phyloP scores from a whole-genome alignment of 208 protist species.

The Leishmania braziliensis region DNA sequence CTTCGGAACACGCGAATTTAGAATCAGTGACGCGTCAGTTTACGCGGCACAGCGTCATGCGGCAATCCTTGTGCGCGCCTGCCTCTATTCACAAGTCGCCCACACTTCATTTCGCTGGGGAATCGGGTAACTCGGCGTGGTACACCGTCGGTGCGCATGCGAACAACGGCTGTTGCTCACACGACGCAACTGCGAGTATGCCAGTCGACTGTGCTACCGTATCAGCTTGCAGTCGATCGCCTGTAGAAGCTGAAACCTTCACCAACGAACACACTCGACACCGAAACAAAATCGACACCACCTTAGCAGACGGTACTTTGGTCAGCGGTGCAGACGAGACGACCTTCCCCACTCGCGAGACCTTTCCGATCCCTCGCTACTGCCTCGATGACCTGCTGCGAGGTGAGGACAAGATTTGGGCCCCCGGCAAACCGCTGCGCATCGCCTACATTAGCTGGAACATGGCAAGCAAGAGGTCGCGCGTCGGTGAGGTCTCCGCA shows the following conservation, averaged over 20 bases:
- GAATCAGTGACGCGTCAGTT: not conserved
- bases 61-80: not conserved
- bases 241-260: not conserved
- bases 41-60: not conserved
- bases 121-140: not conserved
- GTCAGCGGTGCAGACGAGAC: conserved; percentile 19
- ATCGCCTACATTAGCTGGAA: conserved; percentile 86
- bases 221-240: not conserved
- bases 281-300: conserved; percentile 38
- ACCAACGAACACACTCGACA: not conserved
- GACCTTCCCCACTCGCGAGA: conserved; percentile 38
- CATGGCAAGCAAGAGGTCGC: conserved; percentile 58
- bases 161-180: not conserved
- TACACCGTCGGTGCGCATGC: not conserved
- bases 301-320: not conserved
- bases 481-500: conserved; percentile 49
- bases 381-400: conserved; percentile 47
- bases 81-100: not conserved
- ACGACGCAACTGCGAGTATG: not conserved
- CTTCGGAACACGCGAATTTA: not conserved
- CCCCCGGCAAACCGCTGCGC: conserved; percentile 68
- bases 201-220: not conserved
- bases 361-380: conserved; percentile 53
- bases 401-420: conserved; percentile 48
- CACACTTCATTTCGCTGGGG: not conserved